A percentile compares a stretch with the other conserved stretches of the same genome.
phyloP scores from a whole-genome alignment of 139 green algal species.

The Tetraselmis chui region DNA sequence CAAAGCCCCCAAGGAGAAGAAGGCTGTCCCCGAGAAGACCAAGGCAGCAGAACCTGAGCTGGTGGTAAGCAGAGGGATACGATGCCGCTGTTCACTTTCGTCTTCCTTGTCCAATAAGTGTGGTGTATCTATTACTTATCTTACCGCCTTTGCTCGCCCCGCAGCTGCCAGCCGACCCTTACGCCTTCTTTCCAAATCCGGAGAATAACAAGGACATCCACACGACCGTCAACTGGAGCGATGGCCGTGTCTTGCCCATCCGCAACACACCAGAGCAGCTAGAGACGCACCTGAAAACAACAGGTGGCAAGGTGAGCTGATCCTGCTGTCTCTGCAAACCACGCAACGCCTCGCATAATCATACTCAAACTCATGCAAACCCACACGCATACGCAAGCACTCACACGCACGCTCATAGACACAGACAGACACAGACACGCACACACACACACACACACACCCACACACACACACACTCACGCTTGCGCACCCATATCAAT shows the following conservation, averaged over 20 bases:
- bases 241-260: slow-evolving; percentile 59
- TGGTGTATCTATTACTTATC: not conserved
- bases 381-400: too few species aligned
- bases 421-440: too few species aligned
- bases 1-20: slow-evolving; percentile 17
- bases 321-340: too few species aligned
- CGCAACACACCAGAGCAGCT: slow-evolving; percentile 77
- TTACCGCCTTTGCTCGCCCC: slow-evolving; percentile 11
- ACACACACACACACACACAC: too few species aligned
- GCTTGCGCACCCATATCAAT: too few species aligned
- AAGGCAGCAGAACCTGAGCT: not conserved
- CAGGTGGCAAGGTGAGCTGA: slow-evolving; percentile 52
- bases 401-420: too few species aligned
- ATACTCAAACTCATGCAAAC: too few species aligned
- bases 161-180: slow-evolving; percentile 56
- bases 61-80: not conserved
- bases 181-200: slow-evolving; percentile 76
- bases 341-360: too few species aligned
- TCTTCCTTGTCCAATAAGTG: slow-evolving; percentile 10
- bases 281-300: slow-evolving; percentile 65
- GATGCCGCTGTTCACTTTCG: slow-evolving; percentile 18
- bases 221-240: slow-evolving; percentile 55
- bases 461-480: too few species aligned
- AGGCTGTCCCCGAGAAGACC: not conserved
- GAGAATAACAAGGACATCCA: slow-evolving; percentile 69